Evolutionary conservation across 176 grass and related monocot genomes (phyloP).

Genomic region (Tuctoria greenei): DNA sequence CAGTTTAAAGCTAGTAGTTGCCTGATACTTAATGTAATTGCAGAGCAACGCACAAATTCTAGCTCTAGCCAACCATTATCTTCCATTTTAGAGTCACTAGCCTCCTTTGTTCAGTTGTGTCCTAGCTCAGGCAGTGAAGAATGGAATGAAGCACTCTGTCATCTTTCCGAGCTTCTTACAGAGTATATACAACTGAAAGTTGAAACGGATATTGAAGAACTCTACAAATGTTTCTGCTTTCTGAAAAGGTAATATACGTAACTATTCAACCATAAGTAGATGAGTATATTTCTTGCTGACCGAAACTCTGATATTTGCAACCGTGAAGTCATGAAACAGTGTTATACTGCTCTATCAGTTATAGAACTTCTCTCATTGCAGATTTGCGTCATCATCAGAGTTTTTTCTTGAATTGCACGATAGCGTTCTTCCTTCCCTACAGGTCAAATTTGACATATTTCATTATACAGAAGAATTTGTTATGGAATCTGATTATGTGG

Average conservation of each 20-base stretch:
- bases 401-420: conserved; percentile 45
- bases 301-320: background rate
- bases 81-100: conserved; percentile 50
- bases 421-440: conserved; percentile 46
- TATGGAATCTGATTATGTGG: background rate
- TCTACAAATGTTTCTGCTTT: conserved; percentile 86
- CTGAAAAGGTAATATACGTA: conserved; percentile 64
- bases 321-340: background rate
- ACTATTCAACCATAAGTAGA: conserved; percentile 1
- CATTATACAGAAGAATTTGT: background rate
- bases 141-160: conserved; percentile 45
- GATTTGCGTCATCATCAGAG: conserved; percentile 47
- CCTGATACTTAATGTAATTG: conserved; percentile 50
- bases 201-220: conserved; percentile 84
- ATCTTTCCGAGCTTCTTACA: conserved; percentile 48
- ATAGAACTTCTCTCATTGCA: conserved; percentile 23
- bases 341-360: background rate
- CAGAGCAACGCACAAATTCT: conserved; percentile 39
- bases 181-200: conserved; percentile 77
- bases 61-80: conserved; percentile 46
- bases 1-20: conserved; percentile 61
- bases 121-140: conserved; percentile 52
- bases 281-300: background rate
- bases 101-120: conserved; percentile 37
- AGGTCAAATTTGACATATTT: conserved; percentile 39